A percentile compares a stretch with the other conserved stretches of the same genome.
Evolutionary conservation across 2,329 filamentous ascomycete species (phyloP).

Genomic region (Aspergillus ruber): DNA sequence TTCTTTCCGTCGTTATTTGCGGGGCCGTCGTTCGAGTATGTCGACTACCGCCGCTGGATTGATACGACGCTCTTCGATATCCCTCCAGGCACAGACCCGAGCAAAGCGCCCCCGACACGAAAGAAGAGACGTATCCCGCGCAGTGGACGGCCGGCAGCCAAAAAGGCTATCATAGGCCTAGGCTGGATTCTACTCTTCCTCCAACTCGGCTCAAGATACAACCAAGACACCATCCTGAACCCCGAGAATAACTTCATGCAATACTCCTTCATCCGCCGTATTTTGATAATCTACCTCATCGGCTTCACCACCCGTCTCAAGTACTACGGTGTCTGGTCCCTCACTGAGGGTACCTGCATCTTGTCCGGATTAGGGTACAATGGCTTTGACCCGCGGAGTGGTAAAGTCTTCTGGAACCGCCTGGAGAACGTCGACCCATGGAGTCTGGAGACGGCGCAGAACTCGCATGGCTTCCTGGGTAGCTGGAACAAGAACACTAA

Average conservation of each 20-base stretch:
- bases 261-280: constrained; percentile 62
- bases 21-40: constrained; percentile 90
- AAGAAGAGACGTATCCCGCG: constrained; percentile 90
- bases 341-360: constrained; percentile 92
- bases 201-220: constrained; percentile 63
- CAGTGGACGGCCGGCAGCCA: constrained; percentile 75
- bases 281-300: constrained; percentile 78
- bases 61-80: constrained; percentile 92
- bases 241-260: constrained; percentile 60
- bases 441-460: constrained; percentile 83
- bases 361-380: constrained; percentile 91
- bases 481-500: constrained; percentile 99
- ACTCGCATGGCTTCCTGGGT: constrained; percentile 82
- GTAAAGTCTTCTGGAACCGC: constrained; percentile 82
- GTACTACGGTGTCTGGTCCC: constrained; percentile 92
- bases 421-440: constrained; percentile 83
- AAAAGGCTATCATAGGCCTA: constrained; percentile 67
- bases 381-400: constrained; percentile 76
- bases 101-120: constrained; percentile 76
- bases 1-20: constrained; percentile 91
- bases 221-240: constrained; percentile 56
- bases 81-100: constrained; percentile 70
- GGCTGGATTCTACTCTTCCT: constrained; percentile 76
- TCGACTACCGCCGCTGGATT: constrained; percentile 87
- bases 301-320: constrained; percentile 77